Base-by-base conservation (phyloP, 805 yeast species). In the Henningerozyma blattae region DNA sequence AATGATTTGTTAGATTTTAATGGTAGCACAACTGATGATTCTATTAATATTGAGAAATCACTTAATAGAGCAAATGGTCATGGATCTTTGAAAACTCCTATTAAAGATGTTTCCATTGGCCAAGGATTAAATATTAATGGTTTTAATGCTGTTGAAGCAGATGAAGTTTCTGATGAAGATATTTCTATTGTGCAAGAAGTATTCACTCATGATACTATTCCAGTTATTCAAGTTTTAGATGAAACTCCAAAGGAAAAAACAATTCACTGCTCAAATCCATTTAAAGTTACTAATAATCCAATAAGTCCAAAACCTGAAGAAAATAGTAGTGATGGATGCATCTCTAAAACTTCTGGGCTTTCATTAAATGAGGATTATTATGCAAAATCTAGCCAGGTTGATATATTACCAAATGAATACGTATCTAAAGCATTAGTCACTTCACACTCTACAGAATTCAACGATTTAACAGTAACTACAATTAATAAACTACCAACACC, bases 211-310 rank as follows among this genome's bases (percentile, higher is more conserved):
- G n/a, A n/a, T n/a, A n/a, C n/a, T n/a, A 18, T n/a, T 13, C 9
- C 4, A 1, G 4, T 12, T 4, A 18, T n/a, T n/a, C 5, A 18
- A 4, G 15, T 16, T 18, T 26, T 13, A 15, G 9, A 13, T 10
- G 19, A 14, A 15, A n/a, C 22, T 7, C 18, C 22, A 28, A 15
- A 10, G 17, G 9, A 4, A 16, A 28, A 16, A 15, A 18, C 18
- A 9, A 14, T 19, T 4, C 56, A 51, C 34, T 43, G 48, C 18
- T 38, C 39, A 13, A 53, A 56, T 33, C 58, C 58, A 2, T 53
- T 53, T 28, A 53, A 50, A 34, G 48, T 50, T 5, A 28, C 39
- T 13, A 36, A 38, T 20, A 20, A 10, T 7, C n/a, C 27, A 8
- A n/a, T 15, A 24, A 12, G 17, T 17, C 34, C 19, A n/a, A 18